phyloP scores from a whole-genome alignment of 306 rosid species.

The Rosa lucieae region DNA sequence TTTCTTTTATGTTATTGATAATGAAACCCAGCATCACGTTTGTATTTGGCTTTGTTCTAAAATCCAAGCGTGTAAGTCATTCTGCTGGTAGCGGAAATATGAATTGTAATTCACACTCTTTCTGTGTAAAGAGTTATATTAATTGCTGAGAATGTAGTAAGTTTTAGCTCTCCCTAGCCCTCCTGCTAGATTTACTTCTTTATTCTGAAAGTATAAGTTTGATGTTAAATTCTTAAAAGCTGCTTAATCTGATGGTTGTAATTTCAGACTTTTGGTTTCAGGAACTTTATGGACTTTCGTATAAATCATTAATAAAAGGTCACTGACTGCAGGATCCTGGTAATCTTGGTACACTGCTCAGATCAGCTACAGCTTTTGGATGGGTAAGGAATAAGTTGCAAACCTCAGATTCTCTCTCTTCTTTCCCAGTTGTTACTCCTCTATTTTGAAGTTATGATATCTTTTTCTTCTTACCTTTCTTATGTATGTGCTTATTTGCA shows the following conservation, averaged over 20 bases:
- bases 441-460: background rate
- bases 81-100: background rate
- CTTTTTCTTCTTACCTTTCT: background rate
- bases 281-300: conserved; percentile 23
- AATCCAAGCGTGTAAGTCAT: background rate
- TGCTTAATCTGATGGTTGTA: conserved; percentile 2
- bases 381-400: conserved; percentile 61
- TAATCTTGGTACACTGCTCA: conserved; percentile 83
- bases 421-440: background rate
- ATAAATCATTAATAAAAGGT: conserved; percentile 24
- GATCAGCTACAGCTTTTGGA: conserved; percentile 86
- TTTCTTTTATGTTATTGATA: background rate
- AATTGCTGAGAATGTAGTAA: background rate
- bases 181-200: background rate
- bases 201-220: background rate
- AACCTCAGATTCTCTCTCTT: conserved; percentile 17
- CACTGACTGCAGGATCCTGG: conserved; percentile 82
- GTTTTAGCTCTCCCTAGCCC: background rate
- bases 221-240: background rate
- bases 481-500: background rate
- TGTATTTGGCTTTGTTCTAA: background rate
- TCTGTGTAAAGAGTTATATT: no score
- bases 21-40: background rate
- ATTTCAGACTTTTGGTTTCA: conserved; percentile 17
- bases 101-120: background rate